Base-by-base conservation (phyloP, 1,284 basidiomycete species). In the Trametes polyzona region DNA sequence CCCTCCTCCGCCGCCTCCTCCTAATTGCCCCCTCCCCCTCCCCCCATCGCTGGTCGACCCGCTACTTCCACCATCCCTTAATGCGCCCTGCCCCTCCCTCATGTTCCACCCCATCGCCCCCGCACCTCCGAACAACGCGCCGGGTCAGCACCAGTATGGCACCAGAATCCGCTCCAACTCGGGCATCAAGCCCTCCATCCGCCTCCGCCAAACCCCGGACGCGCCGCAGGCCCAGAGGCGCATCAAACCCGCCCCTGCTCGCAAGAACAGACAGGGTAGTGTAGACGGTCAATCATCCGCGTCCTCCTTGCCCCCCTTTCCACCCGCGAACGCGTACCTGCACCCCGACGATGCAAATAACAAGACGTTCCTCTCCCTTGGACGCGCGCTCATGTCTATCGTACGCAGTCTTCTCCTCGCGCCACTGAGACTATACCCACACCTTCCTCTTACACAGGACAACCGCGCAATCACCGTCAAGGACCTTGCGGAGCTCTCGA, bases 401-500 rank as follows among this genome's bases (percentile, higher is more conserved):
- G 88, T 88, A 65, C 4, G 33, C 36, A 2, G 33, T 37, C 50
- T 52, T 56, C 35, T 43, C 52, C 40, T 49, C 30, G 37, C 42
- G 9, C 27, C 19, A 10, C 2, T 24, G 21, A 23, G 26, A 16
- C 37, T 36, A 24, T 46, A 32, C 57, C 59, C 32, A 57, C 53
- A 50, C 57, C 35, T 35, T 57, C 50, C 48, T 49, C 14, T 52
- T 55, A 55, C 58, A 41, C 54, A 89, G 87, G 81, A 87, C 69
- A 91, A 91, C 72, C 82, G 87, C 46, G 88, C 88, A 39, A 88
- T 90, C 85, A 91, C 88, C 40, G 86, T 91, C 74, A 91, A 91
- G 70, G 88, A 91, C 74, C 82, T 91, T 52, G 84, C 88, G 39
- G 87, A 90, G 63, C 81, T 86, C 74, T 79, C 83, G 37, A 78